A percentile compares a stretch with the other conserved stretches of the same genome.
phyloP scores from a whole-genome alignment of 371 early-diverging fungal genomes.

The Mucor irregularis region DNA sequence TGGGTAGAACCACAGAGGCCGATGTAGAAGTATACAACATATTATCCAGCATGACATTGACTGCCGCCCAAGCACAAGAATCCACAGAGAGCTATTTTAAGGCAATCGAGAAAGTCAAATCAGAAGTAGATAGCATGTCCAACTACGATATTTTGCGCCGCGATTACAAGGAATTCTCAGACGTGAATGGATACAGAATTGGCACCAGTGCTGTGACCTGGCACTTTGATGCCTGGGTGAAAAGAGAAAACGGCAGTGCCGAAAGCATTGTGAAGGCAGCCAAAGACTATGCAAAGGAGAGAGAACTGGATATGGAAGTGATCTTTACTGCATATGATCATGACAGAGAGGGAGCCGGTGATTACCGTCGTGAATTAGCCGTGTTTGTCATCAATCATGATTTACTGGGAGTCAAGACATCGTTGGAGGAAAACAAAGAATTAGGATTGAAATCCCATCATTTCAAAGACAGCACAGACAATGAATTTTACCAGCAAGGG shows the following conservation, averaged over 20 bases:
- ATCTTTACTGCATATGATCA: slow-evolving; percentile 66
- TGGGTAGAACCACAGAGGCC: slow-evolving; percentile 51
- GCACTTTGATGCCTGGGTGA: slow-evolving; percentile 54
- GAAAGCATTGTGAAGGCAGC: slow-evolving; percentile 25
- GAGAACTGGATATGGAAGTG: slow-evolving; percentile 54
- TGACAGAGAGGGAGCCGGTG: slow-evolving; percentile 19
- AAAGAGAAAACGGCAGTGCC: slow-evolving; percentile 36
- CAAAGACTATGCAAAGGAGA: slow-evolving; percentile 34
- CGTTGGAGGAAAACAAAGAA: slow-evolving; percentile 24
- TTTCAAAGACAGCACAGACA: neutral
- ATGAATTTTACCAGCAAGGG: slow-evolving; percentile 44
- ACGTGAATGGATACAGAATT: slow-evolving; percentile 39
- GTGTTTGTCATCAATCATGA: slow-evolving; percentile 40
- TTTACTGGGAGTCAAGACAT: slow-evolving; percentile 15
- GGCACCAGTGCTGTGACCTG: slow-evolving; percentile 71
- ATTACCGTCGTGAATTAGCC: slow-evolving; percentile 65
- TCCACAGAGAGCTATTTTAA: slow-evolving; percentile 32
- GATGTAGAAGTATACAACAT: slow-evolving; percentile 53
- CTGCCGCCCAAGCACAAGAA: neutral
- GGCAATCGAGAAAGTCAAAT: slow-evolving; percentile 58
- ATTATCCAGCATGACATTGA: no score
- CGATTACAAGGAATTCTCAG: slow-evolving; percentile 75
- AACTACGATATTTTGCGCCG: slow-evolving; percentile 64
- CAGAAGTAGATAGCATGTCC: slow-evolving; percentile 50
- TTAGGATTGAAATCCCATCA: neutral